Conservation (phyloP, 352 stramenopile species). For the Globisporangium lucens region DNA sequence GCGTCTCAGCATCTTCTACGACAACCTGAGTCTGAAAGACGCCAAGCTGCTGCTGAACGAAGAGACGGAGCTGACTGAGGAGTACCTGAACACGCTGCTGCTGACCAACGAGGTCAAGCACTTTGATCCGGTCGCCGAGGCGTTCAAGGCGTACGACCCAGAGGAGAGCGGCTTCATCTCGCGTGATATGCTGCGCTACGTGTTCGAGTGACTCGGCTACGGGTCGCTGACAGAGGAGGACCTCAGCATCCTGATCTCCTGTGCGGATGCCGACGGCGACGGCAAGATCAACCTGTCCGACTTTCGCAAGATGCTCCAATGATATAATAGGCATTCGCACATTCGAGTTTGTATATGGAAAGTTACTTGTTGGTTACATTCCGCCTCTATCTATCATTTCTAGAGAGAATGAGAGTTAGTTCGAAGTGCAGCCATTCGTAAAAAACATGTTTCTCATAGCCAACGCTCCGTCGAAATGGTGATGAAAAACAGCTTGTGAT, state of each 20-base stretch:
- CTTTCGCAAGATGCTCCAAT: constrained; percentile 76
- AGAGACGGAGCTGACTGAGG: constrained; percentile 64
- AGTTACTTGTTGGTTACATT: neutral
- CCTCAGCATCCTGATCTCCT: constrained; percentile 79
- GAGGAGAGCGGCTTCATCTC: constrained; percentile 83
- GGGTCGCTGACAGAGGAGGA: constrained; percentile 83
- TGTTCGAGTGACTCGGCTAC: constrained; percentile 83
- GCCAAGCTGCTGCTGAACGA: constrained; percentile 84
- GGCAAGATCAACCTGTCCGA: constrained; percentile 75
- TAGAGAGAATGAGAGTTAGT: neutral
- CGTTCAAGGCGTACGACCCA: constrained; percentile 89
- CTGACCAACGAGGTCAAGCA: constrained; percentile 88
- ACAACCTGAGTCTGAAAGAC: constrained; percentile 82
- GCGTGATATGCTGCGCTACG: constrained; percentile 72
- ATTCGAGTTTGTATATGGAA: neutral
- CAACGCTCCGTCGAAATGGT: neutral
- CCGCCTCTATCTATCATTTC: neutral
- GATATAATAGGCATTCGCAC: neutral
- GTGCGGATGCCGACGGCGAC: constrained; percentile 81
- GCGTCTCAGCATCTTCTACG: constrained; percentile 84
- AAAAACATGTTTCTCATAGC: neutral
- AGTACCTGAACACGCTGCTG: constrained; percentile 77
- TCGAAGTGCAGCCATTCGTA: neutral
- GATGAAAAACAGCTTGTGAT: neutral
- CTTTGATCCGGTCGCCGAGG: constrained; percentile 88